Evolutionary conservation across 1,139 yeast species (phyloP).

Genomic region (Diutina catenulata): DNA sequence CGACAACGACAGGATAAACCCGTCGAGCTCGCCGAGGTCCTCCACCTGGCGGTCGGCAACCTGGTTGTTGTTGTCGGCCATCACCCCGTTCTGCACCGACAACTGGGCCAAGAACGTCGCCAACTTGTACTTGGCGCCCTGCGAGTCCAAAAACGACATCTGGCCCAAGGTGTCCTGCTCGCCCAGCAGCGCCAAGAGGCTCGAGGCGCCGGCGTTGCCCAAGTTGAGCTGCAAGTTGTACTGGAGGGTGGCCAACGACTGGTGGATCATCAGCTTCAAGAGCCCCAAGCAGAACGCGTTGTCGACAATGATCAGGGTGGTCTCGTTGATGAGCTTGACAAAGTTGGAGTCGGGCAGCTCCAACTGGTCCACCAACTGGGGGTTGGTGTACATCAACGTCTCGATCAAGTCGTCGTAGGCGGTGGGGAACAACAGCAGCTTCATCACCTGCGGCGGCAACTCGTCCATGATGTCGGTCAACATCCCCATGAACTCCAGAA

Average conservation of each 20-base stretch:
- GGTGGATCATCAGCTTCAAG: conserved; percentile 5
- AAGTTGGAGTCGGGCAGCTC: conserved; percentile 29
- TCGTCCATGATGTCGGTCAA: conserved; percentile 13
- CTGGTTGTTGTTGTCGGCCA: conserved; percentile 29
- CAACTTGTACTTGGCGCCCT: conserved; percentile 34
- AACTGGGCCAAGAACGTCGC: conserved; percentile 61
- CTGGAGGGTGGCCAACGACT: conserved; percentile 4
- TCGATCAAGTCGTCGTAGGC: conserved; percentile 30
- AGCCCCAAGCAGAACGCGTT: conserved; percentile 10
- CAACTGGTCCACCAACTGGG: conserved; percentile 27
- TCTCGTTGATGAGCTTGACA: conserved; percentile 35
- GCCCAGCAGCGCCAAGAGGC: conserved; percentile 3
- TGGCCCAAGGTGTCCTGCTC: too few relatives aligned
- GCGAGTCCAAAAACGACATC: too few relatives aligned
- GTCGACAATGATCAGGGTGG: conserved; percentile 22
- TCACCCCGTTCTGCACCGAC: conserved; percentile 51
- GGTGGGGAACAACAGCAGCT: conserved; percentile 25
- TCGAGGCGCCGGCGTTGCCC: neutral
- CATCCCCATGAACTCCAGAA: conserved; percentile 39
- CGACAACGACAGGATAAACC: neutral
- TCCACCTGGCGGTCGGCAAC: conserved; percentile 6
- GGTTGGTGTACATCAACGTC: conserved; percentile 33
- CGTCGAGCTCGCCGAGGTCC: conserved; percentile 18
- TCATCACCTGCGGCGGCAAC: conserved; percentile 15
- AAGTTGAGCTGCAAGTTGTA: conserved; percentile 1